Conservation (phyloP, 495 filamentous ascomycete genomes). For the Xanthoparmelia taractica region DNA sequence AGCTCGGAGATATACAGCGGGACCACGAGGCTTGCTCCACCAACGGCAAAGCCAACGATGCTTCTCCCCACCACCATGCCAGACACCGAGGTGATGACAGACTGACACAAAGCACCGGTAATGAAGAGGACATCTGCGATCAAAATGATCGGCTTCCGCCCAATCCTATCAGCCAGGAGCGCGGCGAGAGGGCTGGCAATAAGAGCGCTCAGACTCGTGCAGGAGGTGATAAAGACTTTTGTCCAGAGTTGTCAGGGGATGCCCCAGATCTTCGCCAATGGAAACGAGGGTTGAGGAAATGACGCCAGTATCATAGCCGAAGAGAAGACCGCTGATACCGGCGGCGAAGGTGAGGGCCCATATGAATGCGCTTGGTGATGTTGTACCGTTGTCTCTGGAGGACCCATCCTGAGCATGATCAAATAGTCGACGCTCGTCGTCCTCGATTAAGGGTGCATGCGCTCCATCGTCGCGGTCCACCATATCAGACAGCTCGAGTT, state of each 20-base stretch:
- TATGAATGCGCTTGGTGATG: slow-evolving; percentile 39
- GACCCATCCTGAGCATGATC: not conserved
- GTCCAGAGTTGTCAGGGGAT: slow-evolving; percentile 61
- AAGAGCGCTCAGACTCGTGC: slow-evolving; percentile 72
- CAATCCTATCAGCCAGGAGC: slow-evolving; percentile 62
- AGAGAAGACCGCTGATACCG: slow-evolving; percentile 76
- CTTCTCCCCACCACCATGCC: slow-evolving; percentile 72
- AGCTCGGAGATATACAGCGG: slow-evolving; percentile 81
- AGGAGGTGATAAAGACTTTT: slow-evolving; percentile 79
- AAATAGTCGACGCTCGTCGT: not conserved
- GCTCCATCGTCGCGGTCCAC: slow-evolving; percentile 15
- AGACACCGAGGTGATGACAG: slow-evolving; percentile 51
- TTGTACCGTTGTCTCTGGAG: not conserved
- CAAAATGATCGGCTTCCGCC: slow-evolving; percentile 70
- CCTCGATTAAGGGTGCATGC: slow-evolving; percentile 19
- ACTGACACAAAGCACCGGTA: slow-evolving; percentile 65
- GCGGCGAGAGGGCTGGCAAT: slow-evolving; percentile 70
- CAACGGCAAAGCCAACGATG: slow-evolving; percentile 75
- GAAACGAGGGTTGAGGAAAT: slow-evolving; percentile 84
- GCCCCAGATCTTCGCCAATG: slow-evolving; percentile 65
- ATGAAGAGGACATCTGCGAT: slow-evolving; percentile 72
- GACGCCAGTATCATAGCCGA: slow-evolving; percentile 86
- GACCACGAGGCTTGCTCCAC: slow-evolving; percentile 71
- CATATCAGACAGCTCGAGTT: slow-evolving; percentile 16
- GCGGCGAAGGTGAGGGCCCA: slow-evolving; percentile 75